Base-by-base conservation (phyloP, 192 early-diverging fungal genomes). In the Rhizophagus prolifer region DNA sequence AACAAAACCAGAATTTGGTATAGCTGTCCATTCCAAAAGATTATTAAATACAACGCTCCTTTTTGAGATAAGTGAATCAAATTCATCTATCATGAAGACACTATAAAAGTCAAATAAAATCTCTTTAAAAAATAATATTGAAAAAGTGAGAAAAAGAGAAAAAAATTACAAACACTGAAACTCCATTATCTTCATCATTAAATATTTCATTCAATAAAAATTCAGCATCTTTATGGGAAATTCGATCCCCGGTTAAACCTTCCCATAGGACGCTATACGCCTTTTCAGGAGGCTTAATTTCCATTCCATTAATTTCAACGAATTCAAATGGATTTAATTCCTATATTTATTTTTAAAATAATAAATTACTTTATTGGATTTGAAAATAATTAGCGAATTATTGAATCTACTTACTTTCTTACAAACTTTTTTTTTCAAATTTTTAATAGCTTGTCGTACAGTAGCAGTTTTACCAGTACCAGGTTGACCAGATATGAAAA, bases 391-490 rank as follows among this genome's bases (percentile, higher is more conserved):
- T 44, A 44, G 41, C 9, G 41, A 12, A 44, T 44, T 44, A 12
- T 44, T 2, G 41, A 12, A 26, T 46, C 9, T 70, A 34, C 78
- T 78, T 79, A 91, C 95, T 50, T 86, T 86, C 44, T 80, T 81
- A 14, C 87, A 86, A 38, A 84, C 86, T 70, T 88, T 85, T 25
- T 84, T 76, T 47, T 90, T 85, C 58, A 98, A 81, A 44, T 86
- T 82, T 41, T 93, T 88, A 31, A 99, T 90, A 0, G 94, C 94
- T 74, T 93, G 92, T 31, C 89, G 85, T 0, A 98, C 94, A 0
- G 97, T 98, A 0, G 96, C 97, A 0, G 97, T 99, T 81, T 99
- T 99, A 54, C 97, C 97, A 3, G 96, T 97, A 7, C 97, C 97
- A 3, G 97, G 96, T 8, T 97, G 94, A 6, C 96, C 96, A 30